Evolutionary conservation across 768 basidiomycete species (phyloP), one percentile per base, ranked within the genome.

Genomic region (Russula brevipes): DNA sequence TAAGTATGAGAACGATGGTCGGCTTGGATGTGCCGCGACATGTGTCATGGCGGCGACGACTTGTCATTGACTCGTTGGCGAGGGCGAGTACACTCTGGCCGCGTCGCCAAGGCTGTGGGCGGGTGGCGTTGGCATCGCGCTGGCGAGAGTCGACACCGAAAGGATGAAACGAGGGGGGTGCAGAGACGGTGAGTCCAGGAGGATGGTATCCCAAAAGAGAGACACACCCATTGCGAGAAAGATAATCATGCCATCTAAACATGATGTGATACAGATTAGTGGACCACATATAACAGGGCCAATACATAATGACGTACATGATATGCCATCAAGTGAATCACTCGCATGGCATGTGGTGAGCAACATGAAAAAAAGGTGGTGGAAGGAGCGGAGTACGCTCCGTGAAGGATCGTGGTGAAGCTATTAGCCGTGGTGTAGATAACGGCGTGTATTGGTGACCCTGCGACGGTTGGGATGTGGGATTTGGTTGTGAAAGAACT

Each of bases 241-340:
- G 59, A 94, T 87, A 72, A 93, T 94, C 92, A 98, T 93, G 6
- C 96, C 96, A 75, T 98, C 88, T 89, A 57, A 41, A 24, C 4
- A 35, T 14, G 39, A 55, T n/a, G 41, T 53, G 45, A 47, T 44
- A 19, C 0, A 24, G 30, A 31, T 50, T 44, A 44, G 35, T 36
- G n/a, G n/a, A 44, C 19, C 38, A 56, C 47, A 46, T 30, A 5
- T n/a, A 14, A 24, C 17, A 24, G 45, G 38, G 9, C 7, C 19
- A 10, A 30, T 50, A 52, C 50, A 62, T 42, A 36, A 57, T 16
- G 33, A 80, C 88, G 73, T 71, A 89, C 88, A 98, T 49, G 90
- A 92, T 57, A 99, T 86, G 10, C 94, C 97, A 71, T 99, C 96
- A 39, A 99, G 58, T 47, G 6, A 64, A 57, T 53, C 52, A 66